Evolutionary conservation across 176 grass and related monocot genomes (phyloP), one percentile per base, ranked within the genome.

Genomic region (Elymus sibiricus): DNA sequence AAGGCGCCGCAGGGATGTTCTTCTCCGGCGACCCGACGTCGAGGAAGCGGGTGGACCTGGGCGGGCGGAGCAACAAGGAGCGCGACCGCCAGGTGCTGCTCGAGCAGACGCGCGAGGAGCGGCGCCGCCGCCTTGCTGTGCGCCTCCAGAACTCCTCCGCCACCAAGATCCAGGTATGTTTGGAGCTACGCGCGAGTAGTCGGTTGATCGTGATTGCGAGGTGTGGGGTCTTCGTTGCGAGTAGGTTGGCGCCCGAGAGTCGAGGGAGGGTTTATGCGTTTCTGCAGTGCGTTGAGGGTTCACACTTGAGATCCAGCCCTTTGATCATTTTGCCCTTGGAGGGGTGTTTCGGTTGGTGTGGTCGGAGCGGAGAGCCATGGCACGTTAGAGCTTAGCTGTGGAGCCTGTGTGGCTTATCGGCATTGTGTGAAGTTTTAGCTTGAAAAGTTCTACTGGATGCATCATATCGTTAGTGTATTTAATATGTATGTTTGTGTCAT

Each of bases 21-120:
- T 99, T 99, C 92, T 90, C 92, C 39, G 97, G 97, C 46, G 97
- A 99, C 77, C 53, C 94, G 51, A 90, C 92, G n/a, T 63, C 92
- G 72, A 84, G 94, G 84, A 94, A 85, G 70, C 88, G 94, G 53
- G 97, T 99, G 65, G 97, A 99, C 91, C 88, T 99, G 28, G 97
- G 97, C 49, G 97, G 97, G 21, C 88, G 97, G 49, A 99, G 97
- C 90, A 94, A 27, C 82, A 99, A 99, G 87, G 94, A 99, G 88
- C 91, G 97, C 51, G 94, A 96, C 79, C 94, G 97, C 77, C 85
- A 99, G 92, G 86, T 93, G 71, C 88, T 99, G 80, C 81, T 99
- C 26, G 88, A 91, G 66, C 90, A 99, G 87, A 90, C 97, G 62
- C 88, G 97, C 24, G 88, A 96, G 68, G 97, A 99, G 86, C 89